phyloP scores from a whole-genome alignment of 148 eudicot genomes.

The Agrostemma githago region DNA sequence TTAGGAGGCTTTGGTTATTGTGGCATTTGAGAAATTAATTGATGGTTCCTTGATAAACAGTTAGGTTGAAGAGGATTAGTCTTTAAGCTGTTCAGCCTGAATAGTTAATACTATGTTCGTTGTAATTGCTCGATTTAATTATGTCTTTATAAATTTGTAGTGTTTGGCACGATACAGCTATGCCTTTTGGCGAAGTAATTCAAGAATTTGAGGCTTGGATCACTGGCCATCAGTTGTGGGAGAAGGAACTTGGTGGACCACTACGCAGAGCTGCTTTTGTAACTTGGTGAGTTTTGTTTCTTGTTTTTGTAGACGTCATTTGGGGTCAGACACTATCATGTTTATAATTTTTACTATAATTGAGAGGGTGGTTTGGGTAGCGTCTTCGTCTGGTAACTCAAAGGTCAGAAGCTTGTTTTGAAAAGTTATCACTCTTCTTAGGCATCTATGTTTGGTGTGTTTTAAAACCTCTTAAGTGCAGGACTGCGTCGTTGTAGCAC shows the following conservation, averaged over 20 bases:
- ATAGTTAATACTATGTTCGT: background rate
- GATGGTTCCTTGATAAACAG: background rate
- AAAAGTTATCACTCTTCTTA: background rate
- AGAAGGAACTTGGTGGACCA: constrained; percentile 41
- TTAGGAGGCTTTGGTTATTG: background rate
- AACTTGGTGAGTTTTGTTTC: constrained; percentile 60
- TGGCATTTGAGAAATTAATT: background rate
- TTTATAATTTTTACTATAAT: too few species aligned
- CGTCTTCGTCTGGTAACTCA: background rate
- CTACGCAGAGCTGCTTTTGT: constrained; percentile 77
- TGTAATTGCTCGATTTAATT: constrained; percentile 15
- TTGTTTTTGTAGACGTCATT: background rate
- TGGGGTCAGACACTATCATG: background rate
- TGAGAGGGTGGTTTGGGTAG: background rate
- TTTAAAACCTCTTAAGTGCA: too few species aligned
- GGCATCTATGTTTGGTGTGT: background rate
- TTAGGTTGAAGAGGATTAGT: background rate
- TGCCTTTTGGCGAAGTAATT: constrained; percentile 76
- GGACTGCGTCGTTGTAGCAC: too few species aligned
- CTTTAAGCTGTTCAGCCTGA: background rate
- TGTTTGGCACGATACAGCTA: constrained; percentile 98
- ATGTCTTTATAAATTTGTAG: constrained; percentile 39
- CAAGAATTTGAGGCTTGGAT: constrained; percentile 89
- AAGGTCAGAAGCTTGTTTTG: background rate
- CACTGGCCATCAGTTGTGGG: constrained; percentile 51